Conservation (phyloP, 2,329 filamentous ascomycete species). For the Teratosphaeriaceae sp. region DNA sequence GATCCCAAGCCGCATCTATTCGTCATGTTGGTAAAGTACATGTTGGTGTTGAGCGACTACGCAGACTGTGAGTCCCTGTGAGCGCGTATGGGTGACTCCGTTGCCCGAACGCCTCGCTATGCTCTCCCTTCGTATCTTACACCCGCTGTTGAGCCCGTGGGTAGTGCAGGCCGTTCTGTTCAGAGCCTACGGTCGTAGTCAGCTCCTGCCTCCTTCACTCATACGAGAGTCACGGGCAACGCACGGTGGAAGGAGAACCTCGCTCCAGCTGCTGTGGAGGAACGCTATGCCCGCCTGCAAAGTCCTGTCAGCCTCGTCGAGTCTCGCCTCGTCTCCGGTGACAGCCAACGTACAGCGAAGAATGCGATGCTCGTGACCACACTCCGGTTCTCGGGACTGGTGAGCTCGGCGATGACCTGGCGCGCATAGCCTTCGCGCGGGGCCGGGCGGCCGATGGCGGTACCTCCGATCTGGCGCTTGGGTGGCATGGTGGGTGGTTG, state of each 20-base stretch:
- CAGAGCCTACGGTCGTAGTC: background rate
- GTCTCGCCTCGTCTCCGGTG: background rate
- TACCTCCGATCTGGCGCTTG: constrained; percentile 18
- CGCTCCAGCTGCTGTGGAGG: constrained; percentile 47
- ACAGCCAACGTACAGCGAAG: constrained; percentile 41
- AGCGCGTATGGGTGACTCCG: background rate
- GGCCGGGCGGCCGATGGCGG: constrained; percentile 26
- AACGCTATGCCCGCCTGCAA: constrained; percentile 45
- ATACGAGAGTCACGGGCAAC: constrained; percentile 8
- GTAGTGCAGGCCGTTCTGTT: too few species aligned
- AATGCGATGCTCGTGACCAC: constrained; percentile 43
- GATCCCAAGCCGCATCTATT: too few species aligned
- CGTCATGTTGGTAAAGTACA: too few species aligned
- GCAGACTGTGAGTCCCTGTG: too few species aligned
- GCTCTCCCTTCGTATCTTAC: constrained; percentile 2
- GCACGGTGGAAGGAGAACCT: constrained; percentile 45
- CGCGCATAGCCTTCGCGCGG: constrained; percentile 30
- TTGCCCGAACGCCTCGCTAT: background rate
- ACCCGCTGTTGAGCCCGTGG: too few species aligned
- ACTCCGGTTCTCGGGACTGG: constrained; percentile 43
- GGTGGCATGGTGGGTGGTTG: constrained; percentile 19
- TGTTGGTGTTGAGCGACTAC: too few species aligned
- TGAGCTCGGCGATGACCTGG: constrained; percentile 35
- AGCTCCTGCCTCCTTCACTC: background rate
- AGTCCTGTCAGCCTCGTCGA: constrained; percentile 6